Evolutionary conservation across 306 rosid genomes (phyloP), one percentile per base, ranked within the genome.

Genomic region (Boehmeria nivea): DNA sequence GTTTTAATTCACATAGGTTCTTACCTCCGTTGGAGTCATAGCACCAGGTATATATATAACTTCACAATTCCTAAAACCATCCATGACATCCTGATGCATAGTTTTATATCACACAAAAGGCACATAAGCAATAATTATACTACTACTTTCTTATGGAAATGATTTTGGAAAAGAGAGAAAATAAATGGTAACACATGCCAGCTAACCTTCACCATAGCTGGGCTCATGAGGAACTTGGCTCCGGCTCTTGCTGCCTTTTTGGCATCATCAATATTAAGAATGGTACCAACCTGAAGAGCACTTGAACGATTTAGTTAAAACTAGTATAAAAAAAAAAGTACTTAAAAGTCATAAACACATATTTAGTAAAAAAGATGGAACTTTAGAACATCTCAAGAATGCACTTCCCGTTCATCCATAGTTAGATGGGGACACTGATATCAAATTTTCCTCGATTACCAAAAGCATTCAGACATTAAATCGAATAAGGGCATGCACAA

Each of bases 1-100:
- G 26, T 20, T 38, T 62, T 14, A 36, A 2, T 38, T 23, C 10
- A 52, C 23, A 44, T 18, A 21, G 59, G 45, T 27, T n/a, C 83
- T 77, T 74, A 89, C 97, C 84, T 89, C 95, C 24, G 97, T 83
- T 72, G 97, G 97, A 68, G 90, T 89, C 97, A 89, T 86, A 54
- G 78, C 73, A 23, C 97, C 97, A 9, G 97, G 97, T 62, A 86
- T 86, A 59, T 86, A 89, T 60, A 89, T 61, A 68, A 76, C 51
- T 27, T 82, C 97, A 58, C 61, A 37, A 64, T 57, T 52, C 52
- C 17, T 65, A 52, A 65, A 54, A 64, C 61, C 68, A 57, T 69
- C 71, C 90, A 81, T 57, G 43, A 86, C 78, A 67, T 77, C 87
- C 97, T 89, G 85, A 51, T 15, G 55, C 53, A 61, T n/a, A 13